These are phyloP conservation scores for Calophaca sinica DNA, from an alignment of 306 rosid species.

Conservation along the genomic window DNA sequence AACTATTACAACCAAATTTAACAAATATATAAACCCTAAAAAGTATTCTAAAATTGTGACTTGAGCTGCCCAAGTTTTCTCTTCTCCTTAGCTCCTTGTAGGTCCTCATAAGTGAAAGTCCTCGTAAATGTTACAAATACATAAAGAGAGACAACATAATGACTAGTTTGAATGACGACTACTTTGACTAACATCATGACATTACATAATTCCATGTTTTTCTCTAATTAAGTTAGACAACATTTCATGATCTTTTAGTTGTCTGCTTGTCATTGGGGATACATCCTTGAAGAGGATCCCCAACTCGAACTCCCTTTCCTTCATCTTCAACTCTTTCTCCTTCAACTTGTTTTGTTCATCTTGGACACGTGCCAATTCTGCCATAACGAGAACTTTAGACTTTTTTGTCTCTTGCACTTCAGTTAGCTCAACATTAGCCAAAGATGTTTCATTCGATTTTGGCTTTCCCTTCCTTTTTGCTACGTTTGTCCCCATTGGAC, in stretches of 20 bases:
- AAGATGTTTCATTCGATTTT: slow-evolving; percentile 16
- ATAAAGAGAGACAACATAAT: neutral
- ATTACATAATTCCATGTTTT: slow-evolving; percentile 16
- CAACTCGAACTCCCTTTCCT: slow-evolving; percentile 15
- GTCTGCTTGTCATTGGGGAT: neutral
- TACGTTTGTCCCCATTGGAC: neutral
- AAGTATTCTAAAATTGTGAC: no score
- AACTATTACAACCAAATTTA: no score
- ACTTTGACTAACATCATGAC: neutral
- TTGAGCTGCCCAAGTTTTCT: no score
- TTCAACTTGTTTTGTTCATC: slow-evolving; percentile 20
- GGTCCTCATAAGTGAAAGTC: neutral
- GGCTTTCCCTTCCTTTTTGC: slow-evolving; percentile 8
- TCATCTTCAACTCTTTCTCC: slow-evolving; percentile 1
- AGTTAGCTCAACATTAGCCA: neutral
- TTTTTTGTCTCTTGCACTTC: slow-evolving; percentile 1
- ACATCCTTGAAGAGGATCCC: slow-evolving; percentile 23
- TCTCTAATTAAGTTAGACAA: slow-evolving; percentile 24
- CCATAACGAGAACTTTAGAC: slow-evolving; percentile 7
- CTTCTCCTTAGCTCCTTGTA: no score
- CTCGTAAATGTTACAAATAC: neutral
- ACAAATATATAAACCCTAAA: no score
- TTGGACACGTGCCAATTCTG: slow-evolving; percentile 3
- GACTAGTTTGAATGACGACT: neutral
- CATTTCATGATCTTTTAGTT: slow-evolving; percentile 23